Evolutionary conservation across 768 basidiomycete species (phyloP), one percentile per base, ranked within the genome.

Genomic region (Clathrus columnatus): DNA sequence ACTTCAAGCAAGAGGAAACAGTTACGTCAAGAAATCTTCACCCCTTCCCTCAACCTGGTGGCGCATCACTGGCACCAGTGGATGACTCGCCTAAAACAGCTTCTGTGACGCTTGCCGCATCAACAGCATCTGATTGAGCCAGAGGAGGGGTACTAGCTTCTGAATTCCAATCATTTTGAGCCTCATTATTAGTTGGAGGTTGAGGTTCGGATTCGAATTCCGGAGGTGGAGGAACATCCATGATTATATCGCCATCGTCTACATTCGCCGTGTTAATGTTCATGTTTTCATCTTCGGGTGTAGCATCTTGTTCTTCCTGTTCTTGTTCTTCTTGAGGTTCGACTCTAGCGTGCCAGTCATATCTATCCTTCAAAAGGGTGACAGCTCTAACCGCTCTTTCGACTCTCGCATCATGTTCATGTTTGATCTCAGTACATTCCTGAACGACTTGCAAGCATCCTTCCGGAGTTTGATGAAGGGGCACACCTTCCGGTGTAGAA

Each of bases 371-470:
- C 7, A 91, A 70, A 78, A 91, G 83, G 36, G 74, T 75, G 8
- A 92, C 88, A 0, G 90, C 89, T 43, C 83, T 74, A n/a, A 85
- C 76, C 0, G 88, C 89, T 10, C 89, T 75, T 57, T 89, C 87
- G 2, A 85, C 84, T 5, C 87, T 77, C 46, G 71, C 73, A 67
- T 92, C 89, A 61, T 92, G 89, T 21, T 81, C 85, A 7, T 71
- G 71, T 20, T 81, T 74, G 42, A 91, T 82, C 58, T 81, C 77
- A 0, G 73, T 76, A 62, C 85, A 87, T 63, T 87, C 87, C 20
- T 66, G 65, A 18, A 87, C 62, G 4, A 87, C 84, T 45, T 85
- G 84, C 42, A 82, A 78, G 61, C 51, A 53, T 43, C 51, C 51
- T 43, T 53, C 51, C 21, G 36, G 18, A 1, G 36, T 41, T 23